phyloP scores from a whole-genome alignment of 1,284 basidiomycete genomes.

The Trichosporon sp. region DNA sequence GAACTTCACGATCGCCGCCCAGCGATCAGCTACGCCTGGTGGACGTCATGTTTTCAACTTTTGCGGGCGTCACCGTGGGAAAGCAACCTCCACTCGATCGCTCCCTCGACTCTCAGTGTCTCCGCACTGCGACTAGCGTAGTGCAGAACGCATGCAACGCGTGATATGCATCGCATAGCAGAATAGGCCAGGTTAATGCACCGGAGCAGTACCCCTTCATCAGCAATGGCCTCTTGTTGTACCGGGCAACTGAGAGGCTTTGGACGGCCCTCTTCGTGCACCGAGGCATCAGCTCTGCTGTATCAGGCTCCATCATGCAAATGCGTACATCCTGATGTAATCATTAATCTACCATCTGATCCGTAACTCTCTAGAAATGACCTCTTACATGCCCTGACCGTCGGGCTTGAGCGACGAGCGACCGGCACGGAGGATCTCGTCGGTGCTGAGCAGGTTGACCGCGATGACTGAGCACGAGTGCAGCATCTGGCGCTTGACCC shows the following conservation, averaged over 20 bases:
- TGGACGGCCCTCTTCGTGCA: too few species aligned
- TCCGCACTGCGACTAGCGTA: too few species aligned
- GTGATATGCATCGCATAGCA: too few species aligned
- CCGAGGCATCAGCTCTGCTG: neutral
- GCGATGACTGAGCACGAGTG: slow-evolving; percentile 98
- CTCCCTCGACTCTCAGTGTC: too few species aligned
- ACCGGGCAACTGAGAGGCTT: too few species aligned
- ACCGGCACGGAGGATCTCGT: slow-evolving; percentile 91
- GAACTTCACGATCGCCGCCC: neutral
- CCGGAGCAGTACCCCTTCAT: too few species aligned
- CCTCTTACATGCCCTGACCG: slow-evolving; percentile 7
- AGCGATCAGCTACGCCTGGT: neutral
- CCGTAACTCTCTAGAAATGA: slow-evolving; percentile 6
- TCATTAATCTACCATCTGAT: slow-evolving; percentile 4
- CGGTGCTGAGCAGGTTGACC: slow-evolving; percentile 88
- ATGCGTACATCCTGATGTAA: slow-evolving; percentile 4
- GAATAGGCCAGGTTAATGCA: too few species aligned
- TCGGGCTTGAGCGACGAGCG: slow-evolving; percentile 61
- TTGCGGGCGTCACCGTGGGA: neutral
- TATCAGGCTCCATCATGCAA: neutral
- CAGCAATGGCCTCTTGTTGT: too few species aligned
- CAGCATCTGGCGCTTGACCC: slow-evolving; percentile 97
- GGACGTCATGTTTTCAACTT: slow-evolving; percentile 6
- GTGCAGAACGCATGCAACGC: too few species aligned
- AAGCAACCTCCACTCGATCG: neutral